phyloP scores from a whole-genome alignment of 2,329 filamentous ascomycete genomes.

The Hymenoscyphus fraxineus region DNA sequence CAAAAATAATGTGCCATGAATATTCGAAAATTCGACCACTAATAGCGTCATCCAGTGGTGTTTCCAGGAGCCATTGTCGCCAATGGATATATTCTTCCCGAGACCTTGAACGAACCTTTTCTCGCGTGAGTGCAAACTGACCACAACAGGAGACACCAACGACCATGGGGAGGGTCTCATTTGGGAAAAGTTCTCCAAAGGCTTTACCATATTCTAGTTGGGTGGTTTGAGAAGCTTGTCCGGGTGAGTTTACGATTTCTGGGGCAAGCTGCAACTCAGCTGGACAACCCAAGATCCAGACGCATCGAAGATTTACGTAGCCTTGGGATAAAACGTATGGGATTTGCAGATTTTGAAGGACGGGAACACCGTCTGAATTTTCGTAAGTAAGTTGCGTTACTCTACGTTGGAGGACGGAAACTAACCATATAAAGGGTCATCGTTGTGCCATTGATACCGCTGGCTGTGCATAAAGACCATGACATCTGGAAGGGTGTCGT shows the following conservation, averaged over 20 bases:
- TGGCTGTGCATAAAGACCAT: conserved; percentile 40
- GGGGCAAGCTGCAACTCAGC: conserved; percentile 40
- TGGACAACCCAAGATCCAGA: conserved; percentile 53
- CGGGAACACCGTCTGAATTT: conserved; percentile 46
- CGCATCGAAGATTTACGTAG: conserved; percentile 58
- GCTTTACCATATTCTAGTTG: conserved; percentile 41
- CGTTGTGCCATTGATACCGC: conserved; percentile 38
- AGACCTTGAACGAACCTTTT: conserved; percentile 46
- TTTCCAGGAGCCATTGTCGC: conserved; percentile 56
- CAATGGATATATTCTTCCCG: conserved; percentile 51
- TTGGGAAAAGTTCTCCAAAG: conserved; percentile 42
- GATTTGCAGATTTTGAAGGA: conserved; percentile 46
- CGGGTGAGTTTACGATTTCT: conserved; percentile 36
- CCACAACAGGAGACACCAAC: conserved; percentile 58
- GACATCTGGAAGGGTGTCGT: conserved; percentile 43
- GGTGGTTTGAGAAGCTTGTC: conserved; percentile 32
- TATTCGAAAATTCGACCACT: conserved; percentile 61
- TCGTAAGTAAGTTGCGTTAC: conserved; percentile 32
- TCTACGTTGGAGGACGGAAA: not conserved
- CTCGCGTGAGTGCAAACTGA: conserved; percentile 57
- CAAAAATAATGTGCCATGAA: conserved; percentile 61
- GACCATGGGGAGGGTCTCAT: conserved; percentile 43
- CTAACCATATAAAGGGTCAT: conserved; percentile 21
- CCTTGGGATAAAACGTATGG: conserved; percentile 47
- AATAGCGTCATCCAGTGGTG: conserved; percentile 48